Evolutionary conservation across 2,329 filamentous ascomycete genomes (phyloP).

Genomic region (Fusarium abutilonis): DNA sequence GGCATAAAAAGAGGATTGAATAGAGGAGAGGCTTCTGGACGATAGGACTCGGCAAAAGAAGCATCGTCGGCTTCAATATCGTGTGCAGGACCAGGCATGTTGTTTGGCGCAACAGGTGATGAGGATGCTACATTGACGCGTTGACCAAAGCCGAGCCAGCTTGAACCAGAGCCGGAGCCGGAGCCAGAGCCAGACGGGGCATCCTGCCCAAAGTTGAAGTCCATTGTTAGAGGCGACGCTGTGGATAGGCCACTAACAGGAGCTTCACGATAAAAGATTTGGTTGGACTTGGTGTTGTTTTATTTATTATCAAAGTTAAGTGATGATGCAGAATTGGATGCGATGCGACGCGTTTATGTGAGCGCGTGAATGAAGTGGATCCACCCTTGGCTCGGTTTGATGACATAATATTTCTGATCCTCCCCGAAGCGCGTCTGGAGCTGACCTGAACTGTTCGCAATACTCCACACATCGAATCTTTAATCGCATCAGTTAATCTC

Average conservation of each 20-base stretch:
- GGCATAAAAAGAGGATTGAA: constrained; percentile 36
- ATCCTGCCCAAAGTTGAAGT: constrained; percentile 33
- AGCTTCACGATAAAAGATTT: background rate
- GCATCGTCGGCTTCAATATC: constrained; percentile 26
- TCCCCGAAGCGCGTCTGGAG: too few species aligned
- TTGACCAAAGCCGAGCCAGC: constrained; percentile 36
- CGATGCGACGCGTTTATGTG: constrained; percentile 15
- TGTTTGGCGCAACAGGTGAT: constrained; percentile 29
- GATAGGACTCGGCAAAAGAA: constrained; percentile 43
- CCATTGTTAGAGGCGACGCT: constrained; percentile 23
- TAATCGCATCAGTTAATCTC: constrained; percentile 25
- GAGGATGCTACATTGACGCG: constrained; percentile 29
- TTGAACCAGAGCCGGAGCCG: constrained; percentile 20
- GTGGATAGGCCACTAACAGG: background rate
- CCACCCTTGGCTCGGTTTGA: background rate
- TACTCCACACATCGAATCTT: background rate
- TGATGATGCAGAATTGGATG: constrained; percentile 15
- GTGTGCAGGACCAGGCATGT: constrained; percentile 13
- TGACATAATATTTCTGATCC: constrained; percentile 16
- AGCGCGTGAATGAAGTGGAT: constrained; percentile 7
- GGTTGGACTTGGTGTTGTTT: constrained; percentile 20
- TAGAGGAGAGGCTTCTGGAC: constrained; percentile 38
- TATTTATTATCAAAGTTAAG: constrained; percentile 17
- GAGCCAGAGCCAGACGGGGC: constrained; percentile 24
- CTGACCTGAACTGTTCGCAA: background rate